phyloP scores from a whole-genome alignment of 805 yeast genomes.

The Nakazawaea holstii region DNA sequence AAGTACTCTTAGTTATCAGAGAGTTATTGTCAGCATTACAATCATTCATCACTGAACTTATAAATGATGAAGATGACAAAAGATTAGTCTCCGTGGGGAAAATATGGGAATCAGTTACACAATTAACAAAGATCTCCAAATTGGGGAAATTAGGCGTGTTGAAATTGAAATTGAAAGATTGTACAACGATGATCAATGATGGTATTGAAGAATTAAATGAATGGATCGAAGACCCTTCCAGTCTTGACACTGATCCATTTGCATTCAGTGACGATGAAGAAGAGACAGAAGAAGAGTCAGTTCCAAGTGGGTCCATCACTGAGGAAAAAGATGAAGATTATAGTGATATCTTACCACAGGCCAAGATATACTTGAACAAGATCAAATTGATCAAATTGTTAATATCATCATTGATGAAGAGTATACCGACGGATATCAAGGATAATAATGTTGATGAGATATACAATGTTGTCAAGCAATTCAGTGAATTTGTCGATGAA shows the following conservation, averaged over 20 bases:
- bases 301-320: slow-evolving; percentile 7
- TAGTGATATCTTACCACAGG: slow-evolving; percentile 31
- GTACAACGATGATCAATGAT: slow-evolving; percentile 47
- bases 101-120: slow-evolving; percentile 67
- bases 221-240: slow-evolving; percentile 60
- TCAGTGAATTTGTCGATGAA: slow-evolving; percentile 50
- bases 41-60: slow-evolving; percentile 14
- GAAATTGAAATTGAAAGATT: slow-evolving; percentile 37
- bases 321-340: slow-evolving; percentile 15
- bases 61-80: slow-evolving; percentile 15
- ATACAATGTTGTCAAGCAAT: slow-evolving; percentile 29
- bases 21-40: slow-evolving; percentile 14
- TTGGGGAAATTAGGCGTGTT: slow-evolving; percentile 52
- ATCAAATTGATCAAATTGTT: slow-evolving; percentile 53
- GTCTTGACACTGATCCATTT: slow-evolving; percentile 46
- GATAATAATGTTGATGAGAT: slow-evolving; percentile 8
- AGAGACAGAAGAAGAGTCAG: slow-evolving; percentile 26
- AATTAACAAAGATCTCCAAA: slow-evolving; percentile 32
- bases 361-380: slow-evolving; percentile 45
- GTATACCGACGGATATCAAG: slow-evolving; percentile 38
- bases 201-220: slow-evolving; percentile 62
- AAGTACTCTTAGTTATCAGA: slow-evolving; percentile 22
- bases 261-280: slow-evolving; percentile 33
- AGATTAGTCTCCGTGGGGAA: slow-evolving; percentile 60
- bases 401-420: slow-evolving; percentile 51